Evolutionary conservation across 1,284 basidiomycete species (phyloP).

Genomic region (Kwoniella shivajii): DNA sequence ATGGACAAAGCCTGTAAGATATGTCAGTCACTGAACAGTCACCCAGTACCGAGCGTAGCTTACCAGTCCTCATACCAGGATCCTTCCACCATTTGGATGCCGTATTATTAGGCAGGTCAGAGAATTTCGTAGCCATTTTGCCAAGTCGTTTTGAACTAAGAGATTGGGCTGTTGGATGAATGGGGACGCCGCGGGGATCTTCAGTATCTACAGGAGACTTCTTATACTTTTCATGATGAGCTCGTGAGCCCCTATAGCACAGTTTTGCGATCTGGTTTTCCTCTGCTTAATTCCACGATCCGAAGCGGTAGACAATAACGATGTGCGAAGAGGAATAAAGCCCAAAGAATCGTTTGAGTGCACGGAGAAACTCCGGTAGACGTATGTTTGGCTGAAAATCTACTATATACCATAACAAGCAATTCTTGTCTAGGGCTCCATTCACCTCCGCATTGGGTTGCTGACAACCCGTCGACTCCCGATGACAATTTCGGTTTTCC

Average conservation of each 20-base stretch:
- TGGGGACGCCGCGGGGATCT: conserved; percentile 7
- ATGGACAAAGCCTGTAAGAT: conserved; percentile 20
- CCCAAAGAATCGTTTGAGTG: too few species aligned
- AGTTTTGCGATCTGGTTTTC: not conserved
- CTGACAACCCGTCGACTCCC: too few species aligned
- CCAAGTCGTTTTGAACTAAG: not conserved
- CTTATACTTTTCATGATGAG: conserved; percentile 1
- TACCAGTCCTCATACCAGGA: conserved; percentile 27
- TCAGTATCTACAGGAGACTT: not conserved
- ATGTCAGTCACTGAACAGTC: not conserved
- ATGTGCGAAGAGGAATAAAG: too few species aligned
- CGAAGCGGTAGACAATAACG: too few species aligned
- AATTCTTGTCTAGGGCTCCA: not conserved
- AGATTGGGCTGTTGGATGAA: not conserved
- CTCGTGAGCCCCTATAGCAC: too few species aligned
- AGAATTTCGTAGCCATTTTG: conserved; percentile 5
- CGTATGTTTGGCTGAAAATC: too few species aligned
- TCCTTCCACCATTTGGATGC: conserved; percentile 34
- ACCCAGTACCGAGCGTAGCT: not conserved
- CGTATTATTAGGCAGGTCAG: conserved; percentile 31
- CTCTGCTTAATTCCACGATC: too few species aligned
- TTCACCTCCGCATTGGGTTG: not conserved
- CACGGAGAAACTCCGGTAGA: too few species aligned
- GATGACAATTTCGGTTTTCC: too few species aligned
- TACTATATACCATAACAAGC: too few species aligned